A percentile compares a stretch with the other conserved stretches of the same genome.
These are phyloP conservation scores for Myxozyma kluyveri DNA, from an alignment of 805 yeast species.

Conservation along the genomic window DNA sequence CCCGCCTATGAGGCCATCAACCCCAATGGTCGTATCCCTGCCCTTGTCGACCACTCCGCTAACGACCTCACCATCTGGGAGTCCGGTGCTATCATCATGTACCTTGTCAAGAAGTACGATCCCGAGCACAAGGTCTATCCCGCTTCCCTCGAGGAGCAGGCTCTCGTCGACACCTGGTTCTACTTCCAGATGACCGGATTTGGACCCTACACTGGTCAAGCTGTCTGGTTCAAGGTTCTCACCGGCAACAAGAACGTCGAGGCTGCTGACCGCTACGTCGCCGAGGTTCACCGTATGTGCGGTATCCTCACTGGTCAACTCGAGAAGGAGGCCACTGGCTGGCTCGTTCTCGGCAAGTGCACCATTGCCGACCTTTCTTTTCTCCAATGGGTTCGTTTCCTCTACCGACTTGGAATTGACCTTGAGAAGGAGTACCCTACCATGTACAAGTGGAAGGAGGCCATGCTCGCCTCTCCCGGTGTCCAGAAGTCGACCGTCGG, in stretches of 20 bases:
- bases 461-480: conserved; percentile 88
- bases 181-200: conserved; percentile 29
- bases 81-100: conserved; percentile 80
- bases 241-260: conserved; percentile 75
- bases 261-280: conserved; percentile 80
- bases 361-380: conserved; percentile 84
- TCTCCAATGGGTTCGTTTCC: conserved; percentile 90
- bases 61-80: conserved; percentile 63
- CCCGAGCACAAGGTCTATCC: conserved; percentile 44
- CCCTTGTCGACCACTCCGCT: conserved; percentile 38
- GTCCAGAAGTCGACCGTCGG: conserved; percentile 42
- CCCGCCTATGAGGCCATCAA: conserved; percentile 56
- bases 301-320: conserved; percentile 84
- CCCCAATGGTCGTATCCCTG: conserved; percentile 66
- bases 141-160: conserved; percentile 26
- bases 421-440: conserved; percentile 77
- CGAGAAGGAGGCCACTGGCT: conserved; percentile 81
- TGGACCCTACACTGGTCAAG: conserved; percentile 61
- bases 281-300: conserved; percentile 83
- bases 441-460: conserved; percentile 86
- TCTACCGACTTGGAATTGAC: conserved; percentile 80
- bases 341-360: conserved; percentile 76
- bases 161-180: conserved; percentile 31
- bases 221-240: conserved; percentile 80
- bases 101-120: conserved; percentile 58